Conservation (phyloP, 2,329 filamentous ascomycete genomes). For the Pseudocercospora vitis region DNA sequence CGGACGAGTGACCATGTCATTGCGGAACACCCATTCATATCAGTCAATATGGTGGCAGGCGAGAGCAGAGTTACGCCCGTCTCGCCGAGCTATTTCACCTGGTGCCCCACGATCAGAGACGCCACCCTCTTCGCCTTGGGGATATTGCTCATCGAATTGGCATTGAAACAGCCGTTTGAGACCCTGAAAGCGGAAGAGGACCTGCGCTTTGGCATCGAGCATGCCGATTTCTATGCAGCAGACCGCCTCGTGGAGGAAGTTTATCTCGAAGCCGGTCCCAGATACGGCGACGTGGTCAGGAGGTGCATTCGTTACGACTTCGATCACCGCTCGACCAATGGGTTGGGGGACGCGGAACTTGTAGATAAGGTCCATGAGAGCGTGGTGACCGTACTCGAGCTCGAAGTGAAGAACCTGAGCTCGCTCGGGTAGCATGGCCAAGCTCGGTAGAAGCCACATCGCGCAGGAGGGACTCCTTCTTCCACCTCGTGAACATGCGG, state of each 20-base stretch:
- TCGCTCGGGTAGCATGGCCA: neutral
- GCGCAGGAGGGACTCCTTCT: no score
- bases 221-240: constrained; percentile 3
- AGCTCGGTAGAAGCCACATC: no score
- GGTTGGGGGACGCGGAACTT: neutral
- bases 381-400: constrained; percentile 6
- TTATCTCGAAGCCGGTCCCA: neutral
- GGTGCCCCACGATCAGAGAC: constrained; percentile 31
- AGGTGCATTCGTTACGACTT: constrained; percentile 10
- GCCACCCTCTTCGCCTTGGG: constrained; percentile 39
- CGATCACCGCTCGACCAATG: constrained; percentile 1
- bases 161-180: constrained; percentile 32
- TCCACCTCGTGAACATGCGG: neutral
- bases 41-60: neutral
- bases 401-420: neutral
- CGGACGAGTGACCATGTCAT: neutral
- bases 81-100: neutral
- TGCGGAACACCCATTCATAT: neutral
- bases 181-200: constrained; percentile 19
- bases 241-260: constrained; percentile 6
- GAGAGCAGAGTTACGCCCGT: no score
- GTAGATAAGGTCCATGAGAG: constrained; percentile 3
- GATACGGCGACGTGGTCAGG: constrained; percentile 10
- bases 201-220: neutral
- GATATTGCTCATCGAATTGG: constrained; percentile 40